Conservation (phyloP, 257 asterid genomes). For the Jasminum sambac region DNA sequence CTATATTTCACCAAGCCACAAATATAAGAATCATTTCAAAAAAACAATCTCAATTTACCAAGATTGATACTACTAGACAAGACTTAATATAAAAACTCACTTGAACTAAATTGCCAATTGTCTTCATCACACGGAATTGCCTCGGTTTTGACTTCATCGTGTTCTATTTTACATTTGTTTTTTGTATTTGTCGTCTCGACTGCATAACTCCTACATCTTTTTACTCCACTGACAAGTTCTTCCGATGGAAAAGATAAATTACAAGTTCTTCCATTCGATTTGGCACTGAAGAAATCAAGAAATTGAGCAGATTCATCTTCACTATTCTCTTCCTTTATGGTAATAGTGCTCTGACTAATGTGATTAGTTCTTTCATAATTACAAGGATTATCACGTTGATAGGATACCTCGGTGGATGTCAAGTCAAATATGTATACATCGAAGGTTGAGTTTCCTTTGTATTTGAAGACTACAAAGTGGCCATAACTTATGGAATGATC, state of each 20-base stretch:
- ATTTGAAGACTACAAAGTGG: conserved; percentile 18
- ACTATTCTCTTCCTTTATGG: no score
- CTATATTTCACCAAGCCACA: background rate
- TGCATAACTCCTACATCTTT: no score
- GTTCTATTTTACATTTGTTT: no score
- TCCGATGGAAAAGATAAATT: no score
- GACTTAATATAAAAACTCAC: conserved; percentile 1
- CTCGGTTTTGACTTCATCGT: no score
- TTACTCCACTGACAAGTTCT: no score
- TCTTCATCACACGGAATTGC: no score
- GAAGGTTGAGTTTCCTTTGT: conserved; percentile 6
- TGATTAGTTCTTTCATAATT: background rate
- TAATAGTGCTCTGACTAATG: no score
- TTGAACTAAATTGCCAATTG: background rate
- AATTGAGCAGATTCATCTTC: no score
- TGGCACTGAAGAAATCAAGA: no score
- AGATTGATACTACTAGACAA: background rate
- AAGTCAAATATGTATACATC: conserved; percentile 10
- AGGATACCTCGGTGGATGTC: conserved; percentile 16
- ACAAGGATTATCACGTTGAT: background rate
- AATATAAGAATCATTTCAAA: background rate
- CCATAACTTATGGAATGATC: background rate
- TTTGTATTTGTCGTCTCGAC: no score
- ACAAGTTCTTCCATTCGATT: no score
- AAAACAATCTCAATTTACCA: background rate